Conservation (phyloP, 1,139 yeast genomes). For the Protomyces arabidopsidicola region DNA sequence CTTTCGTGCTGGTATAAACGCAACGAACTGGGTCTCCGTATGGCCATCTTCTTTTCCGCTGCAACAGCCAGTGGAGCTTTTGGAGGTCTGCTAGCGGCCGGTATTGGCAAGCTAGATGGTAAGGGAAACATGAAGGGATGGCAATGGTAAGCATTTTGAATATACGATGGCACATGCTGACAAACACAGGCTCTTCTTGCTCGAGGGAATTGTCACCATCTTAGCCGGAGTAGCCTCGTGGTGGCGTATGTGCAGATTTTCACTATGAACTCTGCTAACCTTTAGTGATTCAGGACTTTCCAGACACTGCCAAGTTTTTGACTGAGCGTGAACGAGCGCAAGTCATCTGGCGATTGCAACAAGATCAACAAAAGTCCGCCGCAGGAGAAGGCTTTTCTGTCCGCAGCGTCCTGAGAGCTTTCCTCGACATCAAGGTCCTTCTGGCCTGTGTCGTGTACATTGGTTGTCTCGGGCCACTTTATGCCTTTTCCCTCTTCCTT, state of each 20-base stretch:
- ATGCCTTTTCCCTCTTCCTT: slow-evolving; percentile 33
- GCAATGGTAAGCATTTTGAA: slow-evolving; percentile 53
- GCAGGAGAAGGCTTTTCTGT: slow-evolving; percentile 18
- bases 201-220: slow-evolving; percentile 68
- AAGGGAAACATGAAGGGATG: slow-evolving; percentile 67
- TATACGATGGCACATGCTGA: too few species aligned
- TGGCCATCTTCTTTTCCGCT: slow-evolving; percentile 89
- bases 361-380: slow-evolving; percentile 21
- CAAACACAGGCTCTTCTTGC: slow-evolving; percentile 50
- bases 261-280: too few species aligned
- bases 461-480: slow-evolving; percentile 37
- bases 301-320: slow-evolving; percentile 26
- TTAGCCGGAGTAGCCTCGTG: slow-evolving; percentile 58
- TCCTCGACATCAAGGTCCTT: slow-evolving; percentile 12
- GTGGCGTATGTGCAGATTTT: slow-evolving; percentile 47
- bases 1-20: slow-evolving; percentile 81
- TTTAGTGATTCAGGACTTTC: slow-evolving; percentile 47
- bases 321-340: slow-evolving; percentile 17
- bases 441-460: slow-evolving; percentile 35
- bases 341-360: slow-evolving; percentile 17
- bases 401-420: slow-evolving; percentile 9
- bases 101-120: slow-evolving; percentile 78
- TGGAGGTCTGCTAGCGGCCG: slow-evolving; percentile 81
- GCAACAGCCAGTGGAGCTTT: slow-evolving; percentile 75
- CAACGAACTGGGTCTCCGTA: slow-evolving; percentile 68